Evolutionary conservation across 176 grass and related monocot species (phyloP).

Genomic region (Raddia distichophylla): DNA sequence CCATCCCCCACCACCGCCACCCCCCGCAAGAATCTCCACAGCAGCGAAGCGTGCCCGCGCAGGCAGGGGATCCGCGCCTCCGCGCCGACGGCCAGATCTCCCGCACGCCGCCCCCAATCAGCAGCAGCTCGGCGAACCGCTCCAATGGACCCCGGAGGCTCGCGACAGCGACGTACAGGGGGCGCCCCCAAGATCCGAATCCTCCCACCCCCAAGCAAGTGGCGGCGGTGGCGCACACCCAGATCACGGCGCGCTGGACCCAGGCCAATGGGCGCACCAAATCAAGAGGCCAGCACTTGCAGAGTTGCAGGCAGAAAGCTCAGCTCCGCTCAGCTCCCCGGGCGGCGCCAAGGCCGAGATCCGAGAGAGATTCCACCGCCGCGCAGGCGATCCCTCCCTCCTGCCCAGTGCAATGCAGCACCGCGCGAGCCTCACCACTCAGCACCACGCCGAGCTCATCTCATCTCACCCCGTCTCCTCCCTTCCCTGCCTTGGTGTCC

Average conservation of each 20-base stretch:
- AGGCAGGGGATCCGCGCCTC: slow-evolving; percentile 50
- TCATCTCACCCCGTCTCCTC: slow-evolving; percentile 23
- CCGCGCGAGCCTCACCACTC: background rate
- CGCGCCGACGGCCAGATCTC: slow-evolving; percentile 63
- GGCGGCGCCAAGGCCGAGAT: slow-evolving; percentile 32
- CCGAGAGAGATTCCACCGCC: slow-evolving; percentile 22
- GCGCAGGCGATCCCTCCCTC: slow-evolving; percentile 19
- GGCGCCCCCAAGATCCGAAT: slow-evolving; percentile 45
- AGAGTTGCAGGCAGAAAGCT: slow-evolving; percentile 13
- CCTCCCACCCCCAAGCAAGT: slow-evolving; percentile 27
- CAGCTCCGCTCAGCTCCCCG: background rate
- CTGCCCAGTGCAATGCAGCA: slow-evolving; percentile 44
- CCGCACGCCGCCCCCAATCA: slow-evolving; percentile 23
- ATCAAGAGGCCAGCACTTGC: slow-evolving; percentile 14
- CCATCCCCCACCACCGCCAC: slow-evolving; percentile 32
- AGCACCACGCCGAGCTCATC: slow-evolving; percentile 32
- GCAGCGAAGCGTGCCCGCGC: slow-evolving; percentile 15
- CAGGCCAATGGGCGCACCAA: slow-evolving; percentile 19
- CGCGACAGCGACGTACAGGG: slow-evolving; percentile 26
- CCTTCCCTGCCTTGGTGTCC: slow-evolving; percentile 49
- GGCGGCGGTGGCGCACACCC: slow-evolving; percentile 37
- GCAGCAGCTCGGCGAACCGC: slow-evolving; percentile 22
- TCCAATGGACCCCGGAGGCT: slow-evolving; percentile 26
- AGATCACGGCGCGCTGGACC: slow-evolving; percentile 47
- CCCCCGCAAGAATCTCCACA: slow-evolving; percentile 33